Evolutionary conservation across 2,329 filamentous ascomycete genomes (phyloP), one percentile per base, ranked within the genome.

Genomic region (Fusarium sp.): DNA sequence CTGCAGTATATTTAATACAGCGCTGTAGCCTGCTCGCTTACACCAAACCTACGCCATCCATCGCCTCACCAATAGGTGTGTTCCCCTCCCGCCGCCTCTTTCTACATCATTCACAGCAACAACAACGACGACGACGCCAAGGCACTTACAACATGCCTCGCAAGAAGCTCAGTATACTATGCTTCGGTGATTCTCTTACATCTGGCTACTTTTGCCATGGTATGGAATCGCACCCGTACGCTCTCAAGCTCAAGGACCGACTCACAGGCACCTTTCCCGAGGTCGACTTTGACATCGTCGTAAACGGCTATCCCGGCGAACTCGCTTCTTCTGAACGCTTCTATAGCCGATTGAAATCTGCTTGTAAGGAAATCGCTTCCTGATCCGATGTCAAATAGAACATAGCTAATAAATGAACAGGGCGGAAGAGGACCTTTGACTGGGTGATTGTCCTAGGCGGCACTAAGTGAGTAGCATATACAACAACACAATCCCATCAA

Each of bases 141-240:
- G 30, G 36, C 30, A 13, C 20, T 26, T 9, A 11, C 57, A 57
- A 20, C 51, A 78, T 78, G 77, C 49, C 74, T 30, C 72, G 64
- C 68, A 74, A 73, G 55, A 76, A 79, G 31, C 80, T 88, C 30
- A 81, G 83, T 72, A 84, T 90, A 72, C 83, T 90, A 63, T 90
- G 88, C 80, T 88, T 90, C 76, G 88, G 88, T 76, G 83, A 90
- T 81, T 89, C 87, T 38, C 83, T 91, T 45, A 91, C 89, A 8
- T 82, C 81, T 13, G 89, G 89, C 41, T 89, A 80, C 75, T 79
- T 81, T 31, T 53, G 67, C 60, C 78, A 69, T 45, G 86, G 85
- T 20, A 51, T 77, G 15, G 74, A 64, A 51, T 80, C 79, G 44
- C 82, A 86, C 62, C 87, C 89, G 0, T 91, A 91, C 78, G 81